Base-by-base conservation (phyloP, 2,329 filamentous ascomycete genomes). In the Sporothrix sp. region DNA sequence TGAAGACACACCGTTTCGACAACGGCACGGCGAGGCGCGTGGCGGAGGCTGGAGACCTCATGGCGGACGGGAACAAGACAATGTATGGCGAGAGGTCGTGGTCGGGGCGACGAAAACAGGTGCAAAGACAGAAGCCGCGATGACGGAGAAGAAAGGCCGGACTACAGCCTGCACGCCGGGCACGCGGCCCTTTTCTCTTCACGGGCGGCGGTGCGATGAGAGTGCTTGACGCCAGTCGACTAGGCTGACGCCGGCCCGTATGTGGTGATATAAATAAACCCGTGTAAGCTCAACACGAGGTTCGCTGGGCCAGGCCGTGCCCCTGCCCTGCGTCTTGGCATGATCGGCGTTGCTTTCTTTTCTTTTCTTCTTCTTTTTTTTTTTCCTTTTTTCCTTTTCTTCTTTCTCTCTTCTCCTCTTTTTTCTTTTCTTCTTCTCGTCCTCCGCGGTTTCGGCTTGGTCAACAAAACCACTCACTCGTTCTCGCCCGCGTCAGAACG, bases 1-100 rank as follows among this genome's bases (percentile, higher is more conserved):
- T 93, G 69, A 90, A 88, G 28, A 80, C 72, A 14, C 76, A 79
- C 56, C 81, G 75, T 67, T 82, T 87, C 43, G 79, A 79, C 83
- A 89, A 87, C 50, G 44, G 32, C 14, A 35, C 25, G 7, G 45
- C 30, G 16, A 48, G 23, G 23, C 44, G 45, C 44, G 21, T 28
- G 23, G 45, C 32, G 7, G 35, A 18, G 7, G 44, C 30, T 3
- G 44, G 11, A 2, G 44, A 38, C 27, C 28, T 47, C 33, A 48
- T 58, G 69, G 62, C 46, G 16, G 18, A 21, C 21, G 46, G 32
- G 33, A 20, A 16, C 36, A 27, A 14, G 10, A 20, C 21, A 35
- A 39, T n/a, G 32, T 28, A 33, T 21, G 18, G 20, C 9, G 16
- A n/a, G 32, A 36, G 8, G 21, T 2, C 18, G 13, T 7, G 2